Base-by-base conservation (phyloP, 2,329 filamentous ascomycete species). In the Parastagonospora nodorum region DNA sequence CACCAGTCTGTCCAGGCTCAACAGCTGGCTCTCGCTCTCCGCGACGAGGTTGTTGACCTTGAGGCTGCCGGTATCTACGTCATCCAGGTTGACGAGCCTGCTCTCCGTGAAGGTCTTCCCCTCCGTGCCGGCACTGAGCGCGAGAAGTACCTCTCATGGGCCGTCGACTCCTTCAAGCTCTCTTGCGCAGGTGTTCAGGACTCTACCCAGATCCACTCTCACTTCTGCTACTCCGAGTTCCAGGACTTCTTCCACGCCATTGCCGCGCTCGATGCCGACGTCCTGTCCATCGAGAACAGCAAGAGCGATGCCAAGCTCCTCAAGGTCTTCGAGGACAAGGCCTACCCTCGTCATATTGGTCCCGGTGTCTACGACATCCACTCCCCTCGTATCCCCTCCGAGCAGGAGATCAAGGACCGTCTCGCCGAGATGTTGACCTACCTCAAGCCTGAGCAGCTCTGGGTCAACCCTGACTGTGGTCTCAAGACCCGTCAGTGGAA, bases 171-270 rank as follows among this genome's bases (percentile, higher is more conserved):
- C 69, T 99, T 99, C 92, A 92, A 90, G 77, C 90, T 99, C 65
- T 88, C 93, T 63, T 95, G 92, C 69, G 87, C 92, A 55, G 94
- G 92, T 77, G 93, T 99, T 56, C 81, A 92, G 80, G 91, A 99
- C 79, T 90, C 88, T 52, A 99, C 94, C 66, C 94, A 99, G 85
- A 97, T 99, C 78, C 94, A 99, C 88, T 97, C 92, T 60, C 94
- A 99, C 85, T 99, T 99, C 90, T 99, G 94, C 80, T 99, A 99
- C 88, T 97, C 94, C 45, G 94, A 99, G 85, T 99, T 99, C 90
- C 94, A 99, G 83, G 94, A 99, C 84, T 99, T 99, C 86, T 99
- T 99, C 92, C 91, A 97, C 81, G 94, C 94, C 80, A 99, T 99
- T 69, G 91, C 94, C 62, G 93, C 94, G 56, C 88, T 99, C 61